Evolutionary conservation across 371 early-diverging fungal species (phyloP).

Genomic region (Batkoa obscura): DNA sequence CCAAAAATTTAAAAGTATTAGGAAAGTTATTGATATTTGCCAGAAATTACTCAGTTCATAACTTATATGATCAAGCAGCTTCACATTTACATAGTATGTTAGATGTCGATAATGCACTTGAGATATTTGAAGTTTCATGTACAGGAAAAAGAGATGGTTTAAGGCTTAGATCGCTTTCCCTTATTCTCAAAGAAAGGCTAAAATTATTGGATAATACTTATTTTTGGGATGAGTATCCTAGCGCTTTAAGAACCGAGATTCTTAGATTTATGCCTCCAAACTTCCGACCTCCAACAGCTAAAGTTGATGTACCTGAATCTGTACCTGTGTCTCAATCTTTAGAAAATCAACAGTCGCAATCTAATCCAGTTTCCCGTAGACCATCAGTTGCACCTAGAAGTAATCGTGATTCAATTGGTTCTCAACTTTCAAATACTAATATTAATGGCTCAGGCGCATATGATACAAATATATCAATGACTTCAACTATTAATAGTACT

Average conservation of each 20-base stretch:
- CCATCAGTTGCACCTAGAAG: background rate
- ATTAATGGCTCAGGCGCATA: background rate
- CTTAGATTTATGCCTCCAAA: conserved; percentile 4
- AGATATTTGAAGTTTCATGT: conserved; percentile 42
- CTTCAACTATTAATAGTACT: background rate
- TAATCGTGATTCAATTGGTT: background rate
- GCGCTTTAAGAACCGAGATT: background rate
- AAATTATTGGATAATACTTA: background rate
- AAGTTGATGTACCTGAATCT: background rate
- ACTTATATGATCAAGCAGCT: conserved; percentile 31
- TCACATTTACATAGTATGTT: conserved; percentile 46
- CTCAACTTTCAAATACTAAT: background rate
- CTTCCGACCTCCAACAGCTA: background rate
- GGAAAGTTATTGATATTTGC: conserved; percentile 40
- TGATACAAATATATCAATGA: background rate
- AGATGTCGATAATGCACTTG: conserved; percentile 40
- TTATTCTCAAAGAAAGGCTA: conserved; percentile 23
- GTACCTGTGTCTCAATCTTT: background rate
- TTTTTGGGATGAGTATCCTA: conserved; percentile 2
- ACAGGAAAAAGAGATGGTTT: conserved; percentile 31
- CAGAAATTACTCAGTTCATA: conserved; percentile 33
- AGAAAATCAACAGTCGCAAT: background rate
- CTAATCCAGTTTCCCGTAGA: background rate
- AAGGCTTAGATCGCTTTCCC: conserved; percentile 36
- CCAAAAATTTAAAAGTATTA: conserved; percentile 32